Evolutionary conservation across 148 eudicot species (phyloP).

Genomic region (Nepenthes gracilis): DNA sequence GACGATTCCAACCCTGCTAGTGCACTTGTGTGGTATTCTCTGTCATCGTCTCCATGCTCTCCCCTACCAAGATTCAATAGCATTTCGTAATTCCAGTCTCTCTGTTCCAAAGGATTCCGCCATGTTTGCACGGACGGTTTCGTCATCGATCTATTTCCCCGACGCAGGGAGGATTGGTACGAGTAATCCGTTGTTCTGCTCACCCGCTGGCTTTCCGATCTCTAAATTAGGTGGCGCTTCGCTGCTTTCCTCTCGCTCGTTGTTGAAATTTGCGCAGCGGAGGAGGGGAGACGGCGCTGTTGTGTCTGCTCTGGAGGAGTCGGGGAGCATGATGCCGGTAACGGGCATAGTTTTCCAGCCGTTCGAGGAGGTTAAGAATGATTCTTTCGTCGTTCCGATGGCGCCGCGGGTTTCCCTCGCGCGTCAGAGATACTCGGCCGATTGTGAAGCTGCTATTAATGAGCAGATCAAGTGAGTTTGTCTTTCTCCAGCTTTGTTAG

Average conservation of each 20-base stretch:
- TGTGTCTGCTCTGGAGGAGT: slow-evolving; percentile 9
- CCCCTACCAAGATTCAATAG: not conserved
- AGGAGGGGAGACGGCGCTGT: slow-evolving; percentile 4
- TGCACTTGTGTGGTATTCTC: slow-evolving; percentile 5
- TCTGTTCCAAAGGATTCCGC: slow-evolving; percentile 1
- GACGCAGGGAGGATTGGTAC: not conserved
- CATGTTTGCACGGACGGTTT: slow-evolving; percentile 2
- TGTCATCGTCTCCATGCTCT: not conserved
- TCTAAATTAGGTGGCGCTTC: not conserved
- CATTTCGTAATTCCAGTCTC: not conserved
- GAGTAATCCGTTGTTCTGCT: slow-evolving; percentile 10
- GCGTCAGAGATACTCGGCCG: not conserved
- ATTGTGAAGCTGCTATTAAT: not conserved
- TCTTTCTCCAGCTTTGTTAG: no score
- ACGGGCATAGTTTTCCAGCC: not conserved
- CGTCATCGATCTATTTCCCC: slow-evolving; percentile 8
- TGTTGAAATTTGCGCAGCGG: slow-evolving; percentile 3
- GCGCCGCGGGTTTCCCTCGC: not conserved
- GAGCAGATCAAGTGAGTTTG: not conserved
- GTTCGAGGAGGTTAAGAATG: slow-evolving; percentile 1
- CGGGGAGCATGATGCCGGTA: not conserved
- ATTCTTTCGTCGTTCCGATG: not conserved
- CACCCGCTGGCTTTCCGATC: not conserved
- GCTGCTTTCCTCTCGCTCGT: not conserved
- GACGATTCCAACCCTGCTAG: slow-evolving; percentile 10